Evolutionary conservation across 2,329 filamentous ascomycete genomes (phyloP).

Genomic region (Dothideomycetes sp.): DNA sequence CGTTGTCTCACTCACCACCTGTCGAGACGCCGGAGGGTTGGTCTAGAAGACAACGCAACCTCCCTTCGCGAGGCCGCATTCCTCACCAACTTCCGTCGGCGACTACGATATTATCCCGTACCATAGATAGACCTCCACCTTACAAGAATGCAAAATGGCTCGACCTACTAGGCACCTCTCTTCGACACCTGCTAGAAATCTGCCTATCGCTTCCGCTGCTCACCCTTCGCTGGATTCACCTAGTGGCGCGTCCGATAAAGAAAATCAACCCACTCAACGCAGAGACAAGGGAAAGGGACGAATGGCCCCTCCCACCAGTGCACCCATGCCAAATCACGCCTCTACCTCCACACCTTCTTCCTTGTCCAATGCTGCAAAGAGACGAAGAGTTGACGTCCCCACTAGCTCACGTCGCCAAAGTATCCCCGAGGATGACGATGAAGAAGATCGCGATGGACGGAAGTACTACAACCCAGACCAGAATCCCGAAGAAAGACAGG

Average conservation of each 20-base stretch:
- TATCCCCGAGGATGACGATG: slow-evolving; percentile 14
- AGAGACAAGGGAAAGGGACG: slow-evolving; percentile 33
- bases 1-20: no score
- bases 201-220: neutral
- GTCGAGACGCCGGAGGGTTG: no score
- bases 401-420: slow-evolving; percentile 2
- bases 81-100: no score
- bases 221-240: no score
- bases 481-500: slow-evolving; percentile 59
- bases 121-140: no score
- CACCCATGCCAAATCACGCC: slow-evolving; percentile 29
- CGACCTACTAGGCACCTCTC: neutral
- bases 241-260: slow-evolving; percentile 28
- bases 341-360: slow-evolving; percentile 14
- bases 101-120: no score
- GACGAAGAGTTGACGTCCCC: slow-evolving; percentile 12
- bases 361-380: slow-evolving; percentile 14
- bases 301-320: slow-evolving; percentile 25
- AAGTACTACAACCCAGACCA: slow-evolving; percentile 73
- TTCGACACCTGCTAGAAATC: neutral
- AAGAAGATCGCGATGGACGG: slow-evolving; percentile 20
- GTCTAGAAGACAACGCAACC: no score
- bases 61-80: no score
- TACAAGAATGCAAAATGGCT: neutral
- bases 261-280: slow-evolving; percentile 25